These are phyloP conservation scores for Epichloe gansuensis DNA, from an alignment of 2,329 filamentous ascomycete genomes.

Conservation along the genomic window DNA sequence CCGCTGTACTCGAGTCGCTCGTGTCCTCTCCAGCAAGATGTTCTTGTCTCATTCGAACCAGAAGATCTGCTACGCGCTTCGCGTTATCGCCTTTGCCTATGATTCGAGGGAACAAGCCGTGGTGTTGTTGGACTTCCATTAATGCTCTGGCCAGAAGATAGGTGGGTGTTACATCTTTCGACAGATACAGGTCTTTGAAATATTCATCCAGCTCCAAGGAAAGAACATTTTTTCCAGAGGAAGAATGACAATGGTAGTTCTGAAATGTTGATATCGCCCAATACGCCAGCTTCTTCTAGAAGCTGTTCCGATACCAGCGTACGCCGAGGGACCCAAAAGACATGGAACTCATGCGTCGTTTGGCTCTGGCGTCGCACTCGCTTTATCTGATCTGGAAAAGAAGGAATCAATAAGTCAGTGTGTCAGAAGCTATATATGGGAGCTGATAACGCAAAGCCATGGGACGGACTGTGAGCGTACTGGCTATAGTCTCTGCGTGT, in stretches of 20 bases:
- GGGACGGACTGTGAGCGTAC: conserved; percentile 40
- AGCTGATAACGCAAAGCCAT: neutral
- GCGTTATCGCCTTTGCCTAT: conserved; percentile 94
- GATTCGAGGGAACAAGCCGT: conserved; percentile 89
- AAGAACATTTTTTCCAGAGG: conserved; percentile 75
- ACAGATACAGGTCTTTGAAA: conserved; percentile 77
- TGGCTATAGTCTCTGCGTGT: conserved; percentile 75
- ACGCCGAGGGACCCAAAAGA: conserved; percentile 90
- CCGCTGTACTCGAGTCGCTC: conserved; percentile 46
- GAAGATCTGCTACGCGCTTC: conserved; percentile 73
- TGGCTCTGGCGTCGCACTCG: conserved; percentile 77
- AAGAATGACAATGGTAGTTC: conserved; percentile 86
- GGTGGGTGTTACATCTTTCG: conserved; percentile 82
- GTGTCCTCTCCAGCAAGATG: conserved; percentile 67
- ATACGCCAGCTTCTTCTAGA: conserved; percentile 81
- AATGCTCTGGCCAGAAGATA: conserved; percentile 82
- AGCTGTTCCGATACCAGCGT: conserved; percentile 86
- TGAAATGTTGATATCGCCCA: conserved; percentile 81
- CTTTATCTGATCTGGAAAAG: conserved; percentile 68
- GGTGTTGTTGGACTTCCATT: conserved; percentile 84
- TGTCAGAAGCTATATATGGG: neutral
- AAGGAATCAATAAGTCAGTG: conserved; percentile 19
- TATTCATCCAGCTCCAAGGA: conserved; percentile 83
- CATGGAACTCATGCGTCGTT: conserved; percentile 87
- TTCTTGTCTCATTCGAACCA: conserved; percentile 87